Evolutionary conservation across 73 alveolate genomes (phyloP), one percentile per base, ranked within the genome.

Genomic region (Stentor roeselii): DNA sequence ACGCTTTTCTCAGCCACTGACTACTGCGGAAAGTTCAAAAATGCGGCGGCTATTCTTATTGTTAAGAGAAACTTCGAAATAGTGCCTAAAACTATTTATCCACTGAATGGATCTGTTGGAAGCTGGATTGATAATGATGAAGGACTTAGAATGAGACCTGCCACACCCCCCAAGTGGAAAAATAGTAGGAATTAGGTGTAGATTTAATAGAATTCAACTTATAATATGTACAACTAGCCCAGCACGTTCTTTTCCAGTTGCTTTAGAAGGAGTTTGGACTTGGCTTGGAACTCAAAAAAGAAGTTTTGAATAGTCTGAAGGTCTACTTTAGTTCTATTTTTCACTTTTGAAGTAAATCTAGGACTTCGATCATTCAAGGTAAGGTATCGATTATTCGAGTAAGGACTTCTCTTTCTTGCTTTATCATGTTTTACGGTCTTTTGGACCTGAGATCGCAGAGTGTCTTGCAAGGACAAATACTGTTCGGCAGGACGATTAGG

Each of bases 1-100:
- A 96, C 99, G 3, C 97, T 96, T 36, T 95, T 95, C 86, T 84
- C 92, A 75, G 98, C 98, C 3, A 95, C 99, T 60, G 98, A 95
- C 86, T 95, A 95, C 84, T 94, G 98, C 75, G 98, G 98, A 42
- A 93, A 95, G 83, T 97, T 95, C 82, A 95, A 93, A 84, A 96
- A 96, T 90, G 99, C 98, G 32, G 99, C 98, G 58, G 99, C 98
- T 0, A 92, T 94, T 35, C 40, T 90, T 3, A 87, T 87, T 3
- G 85, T 90, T 58, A 85, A 90, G 76, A 90, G 87, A 91, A 90
- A 83, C 35, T 40, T 87, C 50, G 87, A 87, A 30, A 85, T 90
- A 50, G 76, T 84, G 1, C 92, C 95, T 30, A 90, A 86, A 77
- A 76, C 87, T 3, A 90, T 90, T 42, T 67, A 76, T 30, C 93